phyloP scores from a whole-genome alignment of 2,329 filamentous ascomycete species.

The Phaeoacremonium minimum region DNA sequence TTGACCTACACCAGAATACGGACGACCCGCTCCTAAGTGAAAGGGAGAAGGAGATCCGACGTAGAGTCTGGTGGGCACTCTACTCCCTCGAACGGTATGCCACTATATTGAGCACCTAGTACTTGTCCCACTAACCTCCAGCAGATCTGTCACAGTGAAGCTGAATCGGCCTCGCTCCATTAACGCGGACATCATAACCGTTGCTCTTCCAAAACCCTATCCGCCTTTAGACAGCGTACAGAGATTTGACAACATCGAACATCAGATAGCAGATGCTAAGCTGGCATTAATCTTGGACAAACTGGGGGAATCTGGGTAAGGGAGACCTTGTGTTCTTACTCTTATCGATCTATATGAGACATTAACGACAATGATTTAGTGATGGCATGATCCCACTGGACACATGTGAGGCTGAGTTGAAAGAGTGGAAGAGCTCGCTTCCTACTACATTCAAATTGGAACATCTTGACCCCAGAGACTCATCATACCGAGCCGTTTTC shows the following conservation, averaged over 20 bases:
- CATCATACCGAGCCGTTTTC: conserved; percentile 23
- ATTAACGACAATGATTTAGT: no score
- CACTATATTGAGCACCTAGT: no score
- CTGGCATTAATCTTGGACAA: conserved; percentile 23
- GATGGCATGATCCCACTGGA: no score
- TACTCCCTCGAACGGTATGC: conserved; percentile 21
- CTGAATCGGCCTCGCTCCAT: conserved; percentile 18
- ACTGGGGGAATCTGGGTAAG: conserved; percentile 18
- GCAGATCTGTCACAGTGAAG: conserved; percentile 17
- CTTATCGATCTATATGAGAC: no score
- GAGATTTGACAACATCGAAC: conserved; percentile 24
- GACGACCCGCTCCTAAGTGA: conserved; percentile 16
- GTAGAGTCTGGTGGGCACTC: conserved; percentile 22
- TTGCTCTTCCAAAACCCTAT: conserved; percentile 11
- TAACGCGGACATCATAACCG: conserved; percentile 14
- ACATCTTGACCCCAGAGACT: conserved; percentile 18
- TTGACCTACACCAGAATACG: conserved; percentile 19
- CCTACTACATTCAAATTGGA: conserved; percentile 19
- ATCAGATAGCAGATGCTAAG: conserved; percentile 22
- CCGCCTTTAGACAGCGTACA: conserved; percentile 16
- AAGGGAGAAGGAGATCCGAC: conserved; percentile 15
- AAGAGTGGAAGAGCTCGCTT: conserved; percentile 23
- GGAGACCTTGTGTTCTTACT: not conserved
- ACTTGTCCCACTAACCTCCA: no score
- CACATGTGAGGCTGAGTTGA: conserved; percentile 17